Evolutionary conservation across 768 basidiomycete species (phyloP).

Genomic region (Auriscalpium orientale): DNA sequence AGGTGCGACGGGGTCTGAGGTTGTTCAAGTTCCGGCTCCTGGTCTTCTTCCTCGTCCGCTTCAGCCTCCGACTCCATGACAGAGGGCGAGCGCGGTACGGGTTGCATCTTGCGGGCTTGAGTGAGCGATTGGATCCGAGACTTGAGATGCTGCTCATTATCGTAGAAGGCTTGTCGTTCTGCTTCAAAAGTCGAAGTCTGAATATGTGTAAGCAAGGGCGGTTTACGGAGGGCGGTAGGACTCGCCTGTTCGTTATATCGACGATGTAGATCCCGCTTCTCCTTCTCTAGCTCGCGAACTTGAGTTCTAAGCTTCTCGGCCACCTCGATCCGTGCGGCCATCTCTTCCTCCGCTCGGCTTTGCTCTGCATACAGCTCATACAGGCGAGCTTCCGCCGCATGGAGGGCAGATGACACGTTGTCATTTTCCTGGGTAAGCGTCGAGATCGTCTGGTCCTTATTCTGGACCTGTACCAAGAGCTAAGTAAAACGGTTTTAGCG

Average conservation of each 20-base stretch:
- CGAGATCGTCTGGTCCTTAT: slow-evolving; percentile 66
- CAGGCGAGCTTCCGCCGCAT: slow-evolving; percentile 63
- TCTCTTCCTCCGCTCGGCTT: slow-evolving; percentile 70
- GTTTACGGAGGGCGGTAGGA: too few relatives aligned
- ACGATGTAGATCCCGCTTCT: slow-evolving; percentile 74
- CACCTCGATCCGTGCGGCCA: slow-evolving; percentile 76
- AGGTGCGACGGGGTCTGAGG: slow-evolving; percentile 33
- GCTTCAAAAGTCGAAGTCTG: slow-evolving; percentile 87
- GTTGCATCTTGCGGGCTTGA: slow-evolving; percentile 50
- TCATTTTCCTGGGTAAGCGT: slow-evolving; percentile 57
- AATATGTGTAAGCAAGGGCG: not conserved
- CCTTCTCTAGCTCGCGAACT: slow-evolving; percentile 81
- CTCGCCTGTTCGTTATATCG: slow-evolving; percentile 85
- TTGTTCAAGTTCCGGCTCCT: slow-evolving; percentile 28
- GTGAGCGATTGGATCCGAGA: slow-evolving; percentile 79
- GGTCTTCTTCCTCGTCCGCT: slow-evolving; percentile 35
- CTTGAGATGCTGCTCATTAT: slow-evolving; percentile 90
- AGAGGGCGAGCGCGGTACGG: slow-evolving; percentile 23
- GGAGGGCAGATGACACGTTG: slow-evolving; percentile 54
- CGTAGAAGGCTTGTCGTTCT: slow-evolving; percentile 87
- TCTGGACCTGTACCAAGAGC: slow-evolving; percentile 72
- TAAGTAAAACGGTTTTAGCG: slow-evolving; percentile 22
- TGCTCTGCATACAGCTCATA: slow-evolving; percentile 79
- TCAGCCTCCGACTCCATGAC: slow-evolving; percentile 23
- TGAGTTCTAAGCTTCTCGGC: slow-evolving; percentile 75